Percentiles rank a stretch among this genome's conserved stretches.
phyloP scores from a whole-genome alignment of 805 yeast genomes.

The Starmera amethionina region DNA sequence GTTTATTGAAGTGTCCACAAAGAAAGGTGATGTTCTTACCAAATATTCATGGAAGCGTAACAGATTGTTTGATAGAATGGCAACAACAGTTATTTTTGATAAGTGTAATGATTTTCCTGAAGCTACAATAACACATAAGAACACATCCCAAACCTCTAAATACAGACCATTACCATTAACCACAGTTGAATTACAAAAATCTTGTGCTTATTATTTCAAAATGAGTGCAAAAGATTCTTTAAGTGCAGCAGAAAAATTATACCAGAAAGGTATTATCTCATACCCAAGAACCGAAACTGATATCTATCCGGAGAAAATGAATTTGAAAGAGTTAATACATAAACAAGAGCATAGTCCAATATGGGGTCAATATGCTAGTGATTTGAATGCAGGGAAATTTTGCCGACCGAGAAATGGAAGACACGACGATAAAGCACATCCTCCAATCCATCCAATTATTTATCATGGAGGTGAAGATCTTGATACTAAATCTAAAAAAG shows the following conservation, averaged over 20 bases:
- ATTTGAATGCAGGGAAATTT: slow-evolving; percentile 30
- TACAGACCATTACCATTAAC: slow-evolving; percentile 87
- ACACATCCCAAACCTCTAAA: slow-evolving; percentile 57
- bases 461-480: slow-evolving; percentile 25
- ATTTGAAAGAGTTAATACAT: slow-evolving; percentile 49
- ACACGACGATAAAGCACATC: slow-evolving; percentile 93
- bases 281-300: slow-evolving; percentile 99
- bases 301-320: slow-evolving; percentile 67
- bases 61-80: slow-evolving; percentile 62
- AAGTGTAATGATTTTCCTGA: slow-evolving; percentile 42
- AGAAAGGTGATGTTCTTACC: slow-evolving; percentile 29
- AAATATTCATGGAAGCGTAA: slow-evolving; percentile 64
- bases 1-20: slow-evolving; percentile 49
- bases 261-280: slow-evolving; percentile 78
- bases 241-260: slow-evolving; percentile 72
- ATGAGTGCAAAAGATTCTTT: slow-evolving; percentile 75
- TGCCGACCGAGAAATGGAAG: slow-evolving; percentile 69
- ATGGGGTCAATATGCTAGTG: slow-evolving; percentile 72
- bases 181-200: slow-evolving; percentile 86
- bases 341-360: slow-evolving; percentile 42
- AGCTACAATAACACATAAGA: slow-evolving; percentile 43
- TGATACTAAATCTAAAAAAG: slow-evolving; percentile 45
- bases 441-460: slow-evolving; percentile 89
- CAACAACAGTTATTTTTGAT: slow-evolving; percentile 56
- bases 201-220: slow-evolving; percentile 65